phyloP scores from a whole-genome alignment of 2,329 filamentous ascomycete genomes.

The Paradendryphiella salina region DNA sequence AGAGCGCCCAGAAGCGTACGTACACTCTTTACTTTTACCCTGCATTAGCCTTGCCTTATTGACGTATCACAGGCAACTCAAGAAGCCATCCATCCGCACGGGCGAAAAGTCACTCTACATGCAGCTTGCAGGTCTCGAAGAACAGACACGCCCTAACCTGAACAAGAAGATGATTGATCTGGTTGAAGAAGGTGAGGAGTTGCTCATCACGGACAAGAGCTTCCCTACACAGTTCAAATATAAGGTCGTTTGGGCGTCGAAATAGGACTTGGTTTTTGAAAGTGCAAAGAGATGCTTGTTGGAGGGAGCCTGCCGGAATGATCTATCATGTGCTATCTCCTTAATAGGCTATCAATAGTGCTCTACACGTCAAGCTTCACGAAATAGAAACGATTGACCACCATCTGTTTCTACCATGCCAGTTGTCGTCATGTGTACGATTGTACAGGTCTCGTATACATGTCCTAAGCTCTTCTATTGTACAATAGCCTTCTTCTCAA shows the following conservation, averaged over 20 bases:
- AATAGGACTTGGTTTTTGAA: neutral
- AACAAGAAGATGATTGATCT: conserved; percentile 75
- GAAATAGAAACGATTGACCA: neutral
- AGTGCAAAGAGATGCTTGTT: neutral
- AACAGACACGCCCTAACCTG: conserved; percentile 82
- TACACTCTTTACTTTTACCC: conserved; percentile 1
- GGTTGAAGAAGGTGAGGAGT: conserved; percentile 78
- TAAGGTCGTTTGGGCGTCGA: conserved; percentile 54
- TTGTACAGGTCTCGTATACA: conserved; percentile 16
- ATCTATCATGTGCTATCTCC: neutral
- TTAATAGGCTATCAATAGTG: neutral
- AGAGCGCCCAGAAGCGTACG: conserved; percentile 73
- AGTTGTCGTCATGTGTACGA: neutral
- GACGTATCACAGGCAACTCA: conserved; percentile 66
- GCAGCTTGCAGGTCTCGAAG: conserved; percentile 80
- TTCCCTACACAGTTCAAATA: conserved; percentile 74
- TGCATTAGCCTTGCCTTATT: conserved; percentile 4
- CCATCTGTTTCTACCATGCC: neutral
- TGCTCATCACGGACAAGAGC: conserved; percentile 90
- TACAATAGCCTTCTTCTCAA: conserved; percentile 8
- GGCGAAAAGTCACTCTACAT: conserved; percentile 88
- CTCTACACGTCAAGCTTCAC: neutral
- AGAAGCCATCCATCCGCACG: conserved; percentile 83
- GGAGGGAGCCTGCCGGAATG: neutral
- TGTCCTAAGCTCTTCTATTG: conserved; percentile 9